Evolutionary conservation across 345 rosid genomes (phyloP).

Genomic region (Cardamine occulta): DNA sequence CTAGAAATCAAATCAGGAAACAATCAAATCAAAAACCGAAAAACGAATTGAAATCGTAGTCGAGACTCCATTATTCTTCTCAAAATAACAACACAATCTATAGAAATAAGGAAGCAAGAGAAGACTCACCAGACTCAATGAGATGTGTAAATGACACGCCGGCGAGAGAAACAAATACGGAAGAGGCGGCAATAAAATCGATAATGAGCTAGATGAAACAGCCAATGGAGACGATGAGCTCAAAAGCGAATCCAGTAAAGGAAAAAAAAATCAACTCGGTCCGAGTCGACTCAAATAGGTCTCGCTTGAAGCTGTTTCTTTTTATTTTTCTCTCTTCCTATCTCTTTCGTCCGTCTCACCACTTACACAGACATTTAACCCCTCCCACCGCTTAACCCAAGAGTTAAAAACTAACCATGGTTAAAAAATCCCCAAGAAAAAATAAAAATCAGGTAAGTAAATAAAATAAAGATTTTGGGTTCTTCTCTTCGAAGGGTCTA

Average conservation of each 20-base stretch:
- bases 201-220: constrained; percentile 33
- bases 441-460: not conserved
- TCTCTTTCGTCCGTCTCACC: constrained; percentile 36
- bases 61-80: not conserved
- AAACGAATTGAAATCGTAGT: constrained; percentile 24
- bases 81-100: constrained; percentile 8
- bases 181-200: not conserved
- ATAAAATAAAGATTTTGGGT: not conserved
- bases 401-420: constrained; percentile 42
- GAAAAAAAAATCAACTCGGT: constrained; percentile 28
- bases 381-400: constrained; percentile 36
- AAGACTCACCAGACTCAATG: constrained; percentile 29
- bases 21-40: not conserved
- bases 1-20: constrained; percentile 18
- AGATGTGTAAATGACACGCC: constrained; percentile 22
- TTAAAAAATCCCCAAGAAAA: constrained; percentile 10
- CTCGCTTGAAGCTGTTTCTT: constrained; percentile 38
- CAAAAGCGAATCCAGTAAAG: constrained; percentile 5
- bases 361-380: constrained; percentile 41
- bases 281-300: constrained; percentile 41
- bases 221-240: constrained; percentile 21
- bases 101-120: not conserved
- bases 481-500: constrained; percentile 55
- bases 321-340: constrained; percentile 9
- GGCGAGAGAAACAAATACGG: constrained; percentile 15